Evolutionary conservation across 306 rosid species (phyloP).

Genomic region (Prosopis cineraria): DNA sequence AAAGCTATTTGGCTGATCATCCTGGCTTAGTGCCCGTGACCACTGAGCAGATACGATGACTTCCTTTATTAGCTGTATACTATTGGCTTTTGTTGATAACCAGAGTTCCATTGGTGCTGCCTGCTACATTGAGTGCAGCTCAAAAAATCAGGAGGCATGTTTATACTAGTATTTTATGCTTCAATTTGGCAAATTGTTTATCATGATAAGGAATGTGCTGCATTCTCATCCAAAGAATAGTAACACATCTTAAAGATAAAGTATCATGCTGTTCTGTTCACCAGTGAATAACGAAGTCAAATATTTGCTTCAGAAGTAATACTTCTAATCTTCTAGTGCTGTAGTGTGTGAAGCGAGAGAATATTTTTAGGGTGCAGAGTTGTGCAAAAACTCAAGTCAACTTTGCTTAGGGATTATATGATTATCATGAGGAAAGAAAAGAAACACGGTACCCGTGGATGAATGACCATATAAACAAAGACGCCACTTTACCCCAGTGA

Average conservation of each 20-base stretch:
- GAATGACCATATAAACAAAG: background rate
- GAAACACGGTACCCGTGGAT: background rate
- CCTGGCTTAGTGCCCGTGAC: conserved; percentile 89
- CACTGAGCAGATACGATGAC: conserved; percentile 66
- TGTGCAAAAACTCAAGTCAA: background rate
- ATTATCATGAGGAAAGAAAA: background rate
- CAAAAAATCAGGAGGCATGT: conserved; percentile 93
- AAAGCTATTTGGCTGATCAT: conserved; percentile 82
- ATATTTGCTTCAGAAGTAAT: background rate
- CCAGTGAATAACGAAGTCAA: background rate
- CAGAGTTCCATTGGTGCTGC: conserved; percentile 87
- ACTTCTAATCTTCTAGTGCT: background rate
- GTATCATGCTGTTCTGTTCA: background rate
- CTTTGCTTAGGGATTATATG: background rate
- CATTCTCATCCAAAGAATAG: background rate
- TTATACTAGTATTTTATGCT: conserved; percentile 24
- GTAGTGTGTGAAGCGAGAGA: background rate
- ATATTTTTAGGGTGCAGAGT: background rate
- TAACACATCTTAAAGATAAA: conserved; percentile 1
- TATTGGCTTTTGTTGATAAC: conserved; percentile 34
- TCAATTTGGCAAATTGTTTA: background rate
- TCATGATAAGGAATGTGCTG: background rate
- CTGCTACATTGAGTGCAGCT: conserved; percentile 88
- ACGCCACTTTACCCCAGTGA: background rate
- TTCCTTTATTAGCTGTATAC: conserved; percentile 21